Evolutionary conservation across 2,329 filamentous ascomycete genomes (phyloP).

Genomic region (Huntiella moniliformis): DNA sequence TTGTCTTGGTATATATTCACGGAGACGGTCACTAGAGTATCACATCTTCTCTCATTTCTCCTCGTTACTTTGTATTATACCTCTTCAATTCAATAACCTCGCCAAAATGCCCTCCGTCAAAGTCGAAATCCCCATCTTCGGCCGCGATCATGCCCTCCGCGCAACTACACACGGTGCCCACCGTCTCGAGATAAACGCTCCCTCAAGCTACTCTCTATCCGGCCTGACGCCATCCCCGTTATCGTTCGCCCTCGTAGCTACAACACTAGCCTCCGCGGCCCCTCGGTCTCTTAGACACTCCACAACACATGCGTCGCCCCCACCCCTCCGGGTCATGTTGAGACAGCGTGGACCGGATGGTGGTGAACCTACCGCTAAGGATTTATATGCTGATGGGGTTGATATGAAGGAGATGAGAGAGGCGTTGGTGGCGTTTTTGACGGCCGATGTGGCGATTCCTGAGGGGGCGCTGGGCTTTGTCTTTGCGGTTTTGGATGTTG

Average conservation of each 20-base stretch:
- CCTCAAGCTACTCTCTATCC: constrained; percentile 29
- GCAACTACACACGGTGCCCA: constrained; percentile 26
- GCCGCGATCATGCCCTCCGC: constrained; percentile 20
- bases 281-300: not conserved
- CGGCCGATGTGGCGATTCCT: constrained; percentile 1
- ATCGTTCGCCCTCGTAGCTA: constrained; percentile 19
- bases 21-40: no score
- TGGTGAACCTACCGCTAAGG: not conserved
- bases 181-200: constrained; percentile 35
- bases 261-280: not conserved
- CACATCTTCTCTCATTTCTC: no score
- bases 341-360: constrained; percentile 25
- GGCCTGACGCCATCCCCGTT: constrained; percentile 30
- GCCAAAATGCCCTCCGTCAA: constrained; percentile 12
- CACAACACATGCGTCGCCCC: not conserved
- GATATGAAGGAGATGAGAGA: not conserved
- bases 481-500: constrained; percentile 2
- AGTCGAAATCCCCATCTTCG: constrained; percentile 38
- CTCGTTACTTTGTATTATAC: no score
- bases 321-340: constrained; percentile 32
- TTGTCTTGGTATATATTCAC: no score
- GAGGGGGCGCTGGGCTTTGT: constrained; percentile 1
- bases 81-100: not conserved
- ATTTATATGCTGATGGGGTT: not conserved
- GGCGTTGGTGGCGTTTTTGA: not conserved